phyloP scores from a whole-genome alignment of 2,329 filamentous ascomycete species.

The Ophiostoma fasciatum region DNA sequence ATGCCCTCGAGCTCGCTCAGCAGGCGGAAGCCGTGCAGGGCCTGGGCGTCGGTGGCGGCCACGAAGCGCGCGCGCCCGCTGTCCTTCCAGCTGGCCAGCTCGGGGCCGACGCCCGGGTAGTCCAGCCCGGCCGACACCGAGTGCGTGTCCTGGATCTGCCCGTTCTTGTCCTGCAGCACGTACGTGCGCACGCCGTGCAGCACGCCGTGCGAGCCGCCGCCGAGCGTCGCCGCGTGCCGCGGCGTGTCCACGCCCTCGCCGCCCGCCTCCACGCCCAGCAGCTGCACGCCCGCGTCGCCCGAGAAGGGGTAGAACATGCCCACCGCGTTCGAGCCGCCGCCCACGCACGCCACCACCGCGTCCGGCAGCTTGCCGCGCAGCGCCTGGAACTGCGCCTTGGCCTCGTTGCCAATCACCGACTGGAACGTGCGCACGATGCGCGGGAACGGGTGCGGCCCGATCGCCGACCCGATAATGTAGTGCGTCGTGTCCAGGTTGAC shows the following conservation, averaged over 20 bases:
- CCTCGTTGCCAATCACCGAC: slow-evolving; percentile 89
- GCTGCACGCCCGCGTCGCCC: slow-evolving; percentile 68
- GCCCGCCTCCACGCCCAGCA: slow-evolving; percentile 87
- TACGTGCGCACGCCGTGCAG: slow-evolving; percentile 94
- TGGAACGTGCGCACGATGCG: slow-evolving; percentile 97
- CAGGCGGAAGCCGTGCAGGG: slow-evolving; percentile 73
- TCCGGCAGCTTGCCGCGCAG: slow-evolving; percentile 82
- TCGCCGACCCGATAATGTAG: slow-evolving; percentile 96
- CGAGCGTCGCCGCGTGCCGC: slow-evolving; percentile 77
- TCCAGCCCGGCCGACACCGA: slow-evolving; percentile 93
- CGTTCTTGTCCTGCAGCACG: slow-evolving; percentile 80
- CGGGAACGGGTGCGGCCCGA: slow-evolving; percentile 94
- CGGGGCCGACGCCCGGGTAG: slow-evolving; percentile 92
- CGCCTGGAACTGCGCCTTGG: slow-evolving; percentile 77
- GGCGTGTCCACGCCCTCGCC: slow-evolving; percentile 81
- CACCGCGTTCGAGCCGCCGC: slow-evolving; percentile 84
- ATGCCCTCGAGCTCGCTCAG: slow-evolving; percentile 87
- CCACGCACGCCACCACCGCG: slow-evolving; percentile 91
- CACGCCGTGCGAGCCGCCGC: slow-evolving; percentile 77
- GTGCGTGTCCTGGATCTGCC: slow-evolving; percentile 89
- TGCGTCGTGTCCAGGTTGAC: slow-evolving; percentile 85
- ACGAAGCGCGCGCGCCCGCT: slow-evolving; percentile 73
- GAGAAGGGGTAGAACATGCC: slow-evolving; percentile 98
- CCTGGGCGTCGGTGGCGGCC: slow-evolving; percentile 80
- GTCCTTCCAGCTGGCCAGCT: slow-evolving; percentile 89